Conservation (phyloP, 2,329 filamentous ascomycete genomes). For the Cladosporium sp. region DNA sequence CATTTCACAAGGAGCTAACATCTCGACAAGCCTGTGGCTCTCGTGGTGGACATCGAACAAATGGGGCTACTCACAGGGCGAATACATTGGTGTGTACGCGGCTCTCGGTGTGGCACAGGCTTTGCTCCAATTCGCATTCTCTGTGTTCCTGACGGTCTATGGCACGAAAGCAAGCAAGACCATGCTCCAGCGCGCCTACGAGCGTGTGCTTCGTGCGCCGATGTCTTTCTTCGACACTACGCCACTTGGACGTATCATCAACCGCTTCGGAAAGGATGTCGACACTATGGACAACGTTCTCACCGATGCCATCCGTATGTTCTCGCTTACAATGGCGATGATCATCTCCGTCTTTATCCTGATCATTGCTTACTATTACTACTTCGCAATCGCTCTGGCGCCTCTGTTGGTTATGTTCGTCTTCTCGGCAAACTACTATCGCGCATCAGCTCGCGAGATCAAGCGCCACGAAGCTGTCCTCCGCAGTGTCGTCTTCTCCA, state of each 20-base stretch:
- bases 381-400: slow-evolving; percentile 68
- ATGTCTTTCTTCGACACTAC: slow-evolving; percentile 97
- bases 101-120: slow-evolving; percentile 69
- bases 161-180: slow-evolving; percentile 77
- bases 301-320: slow-evolving; percentile 87
- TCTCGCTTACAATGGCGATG: slow-evolving; percentile 77
- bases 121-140: slow-evolving; percentile 73
- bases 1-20: slow-evolving; percentile 76
- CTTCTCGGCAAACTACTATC: slow-evolving; percentile 80
- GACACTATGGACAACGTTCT: slow-evolving; percentile 95
- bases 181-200: slow-evolving; percentile 78
- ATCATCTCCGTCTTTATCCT: slow-evolving; percentile 80
- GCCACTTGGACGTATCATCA: slow-evolving; percentile 89
- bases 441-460: slow-evolving; percentile 84
- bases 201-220: slow-evolving; percentile 63
- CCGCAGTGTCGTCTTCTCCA: slow-evolving; percentile 81
- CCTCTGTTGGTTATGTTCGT: slow-evolving; percentile 73
- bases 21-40: slow-evolving; percentile 84
- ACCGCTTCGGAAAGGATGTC: slow-evolving; percentile 92
- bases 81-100: slow-evolving; percentile 62
- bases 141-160: slow-evolving; percentile 69
- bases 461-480: slow-evolving; percentile 91
- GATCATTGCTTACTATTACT: slow-evolving; percentile 94
- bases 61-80: slow-evolving; percentile 61
- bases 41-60: slow-evolving; percentile 87